phyloP scores from a whole-genome alignment of 2,329 filamentous ascomycete species.

The Fusarium sp. region DNA sequence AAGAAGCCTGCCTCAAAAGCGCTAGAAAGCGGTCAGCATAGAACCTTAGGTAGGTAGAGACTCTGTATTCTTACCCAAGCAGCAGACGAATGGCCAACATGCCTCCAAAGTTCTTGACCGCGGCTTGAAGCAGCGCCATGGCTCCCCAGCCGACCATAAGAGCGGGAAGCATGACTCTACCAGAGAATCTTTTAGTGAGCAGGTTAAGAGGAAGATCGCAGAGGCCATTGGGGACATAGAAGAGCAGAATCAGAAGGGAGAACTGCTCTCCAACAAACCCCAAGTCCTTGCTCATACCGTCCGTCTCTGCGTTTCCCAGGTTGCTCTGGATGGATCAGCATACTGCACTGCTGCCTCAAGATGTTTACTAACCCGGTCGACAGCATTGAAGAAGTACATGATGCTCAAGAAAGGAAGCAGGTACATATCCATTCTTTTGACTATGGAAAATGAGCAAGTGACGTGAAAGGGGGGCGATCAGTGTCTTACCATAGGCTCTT shows the following conservation, averaged over 20 bases:
- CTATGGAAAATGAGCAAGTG: not conserved
- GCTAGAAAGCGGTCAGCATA: not conserved
- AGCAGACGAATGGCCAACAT: constrained; percentile 59
- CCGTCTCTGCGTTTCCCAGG: constrained; percentile 63
- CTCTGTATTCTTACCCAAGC: constrained; percentile 37
- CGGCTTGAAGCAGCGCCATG: constrained; percentile 58
- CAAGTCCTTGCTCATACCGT: constrained; percentile 55
- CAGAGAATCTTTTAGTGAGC: constrained; percentile 60
- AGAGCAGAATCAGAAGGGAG: constrained; percentile 60
- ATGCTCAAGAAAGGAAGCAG: constrained; percentile 58
- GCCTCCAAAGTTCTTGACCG: constrained; percentile 58
- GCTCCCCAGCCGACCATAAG: constrained; percentile 60
- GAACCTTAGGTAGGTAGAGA: too few species aligned
- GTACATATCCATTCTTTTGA: constrained; percentile 56
- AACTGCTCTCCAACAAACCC: constrained; percentile 57
- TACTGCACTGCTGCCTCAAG: not conserved
- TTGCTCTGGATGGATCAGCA: constrained; percentile 51
- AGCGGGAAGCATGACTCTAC: constrained; percentile 46
- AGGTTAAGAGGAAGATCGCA: constrained; percentile 63
- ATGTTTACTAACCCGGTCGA: constrained; percentile 24
- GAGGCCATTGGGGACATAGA: constrained; percentile 64
- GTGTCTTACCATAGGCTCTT: not conserved
- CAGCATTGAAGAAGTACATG: constrained; percentile 46
- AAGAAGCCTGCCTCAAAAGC: constrained; percentile 64
- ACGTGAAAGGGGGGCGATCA: not conserved